Evolutionary conservation across 2,329 filamentous ascomycete genomes (phyloP).

Genomic region (Ceratocystis destructans): DNA sequence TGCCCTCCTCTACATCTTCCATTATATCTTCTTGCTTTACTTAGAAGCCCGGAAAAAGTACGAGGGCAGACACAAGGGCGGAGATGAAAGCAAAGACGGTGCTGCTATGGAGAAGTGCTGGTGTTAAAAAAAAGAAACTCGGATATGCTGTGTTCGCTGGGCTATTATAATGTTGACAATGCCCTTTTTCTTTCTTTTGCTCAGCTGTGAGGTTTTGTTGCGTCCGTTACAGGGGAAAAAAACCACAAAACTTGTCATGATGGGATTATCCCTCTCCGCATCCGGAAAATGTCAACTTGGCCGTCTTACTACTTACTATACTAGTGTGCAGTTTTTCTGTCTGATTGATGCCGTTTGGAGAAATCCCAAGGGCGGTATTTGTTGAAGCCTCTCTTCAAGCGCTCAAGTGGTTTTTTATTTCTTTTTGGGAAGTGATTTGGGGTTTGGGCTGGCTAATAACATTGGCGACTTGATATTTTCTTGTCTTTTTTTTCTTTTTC

Average conservation of each 20-base stretch:
- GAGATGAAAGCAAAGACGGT: not conserved
- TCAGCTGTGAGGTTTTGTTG: not conserved
- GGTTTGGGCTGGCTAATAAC: constrained; percentile 12
- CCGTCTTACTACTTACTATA: constrained; percentile 8
- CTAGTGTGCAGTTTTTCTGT: constrained; percentile 7
- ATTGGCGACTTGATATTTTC: constrained; percentile 10
- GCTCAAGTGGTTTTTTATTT: constrained; percentile 1
- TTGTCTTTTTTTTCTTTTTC: not conserved
- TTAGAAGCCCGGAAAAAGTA: not conserved
- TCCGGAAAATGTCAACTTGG: constrained; percentile 1
- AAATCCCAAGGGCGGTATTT: constrained; percentile 4
- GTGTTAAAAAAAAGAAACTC: not conserved
- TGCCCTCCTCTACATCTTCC: not conserved
- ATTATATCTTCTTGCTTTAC: not conserved
- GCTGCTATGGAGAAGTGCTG: not conserved
- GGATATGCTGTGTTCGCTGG: not conserved
- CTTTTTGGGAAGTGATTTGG: not conserved
- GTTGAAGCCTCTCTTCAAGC: constrained; percentile 13
- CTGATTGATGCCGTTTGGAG: constrained; percentile 4
- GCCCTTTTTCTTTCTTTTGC: not conserved
- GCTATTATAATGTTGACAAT: not conserved
- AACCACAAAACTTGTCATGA: not conserved
- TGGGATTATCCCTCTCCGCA: constrained; percentile 3
- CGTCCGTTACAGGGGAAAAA: not conserved
- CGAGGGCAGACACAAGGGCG: not conserved